Conservation (phyloP, 2,329 filamentous ascomycete genomes). For the Chaetomium globosum region DNA sequence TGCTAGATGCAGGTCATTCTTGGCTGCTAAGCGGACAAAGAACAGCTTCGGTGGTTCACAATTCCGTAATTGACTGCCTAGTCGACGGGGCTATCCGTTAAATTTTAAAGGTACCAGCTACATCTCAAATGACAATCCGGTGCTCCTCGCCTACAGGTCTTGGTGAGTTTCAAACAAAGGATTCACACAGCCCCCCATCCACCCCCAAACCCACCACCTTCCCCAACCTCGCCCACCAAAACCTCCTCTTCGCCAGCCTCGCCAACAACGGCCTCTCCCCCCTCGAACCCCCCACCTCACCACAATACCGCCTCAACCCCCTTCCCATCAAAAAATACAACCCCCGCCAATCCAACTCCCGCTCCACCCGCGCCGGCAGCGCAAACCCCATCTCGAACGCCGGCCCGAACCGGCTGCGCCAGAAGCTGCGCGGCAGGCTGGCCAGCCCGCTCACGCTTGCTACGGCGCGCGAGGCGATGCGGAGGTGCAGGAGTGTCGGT, state of each 20-base stretch:
- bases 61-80: background rate
- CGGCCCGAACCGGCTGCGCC: background rate
- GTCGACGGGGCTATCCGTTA: no score
- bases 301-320: constrained; percentile 5
- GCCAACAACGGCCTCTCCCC: background rate
- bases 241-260: background rate
- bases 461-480: background rate
- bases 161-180: no score
- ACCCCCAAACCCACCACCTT: background rate
- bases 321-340: constrained; percentile 22
- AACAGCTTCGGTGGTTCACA: background rate
- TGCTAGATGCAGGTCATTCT: background rate
- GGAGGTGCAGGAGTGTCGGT: background rate
- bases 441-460: background rate
- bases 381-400: background rate
- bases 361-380: no score
- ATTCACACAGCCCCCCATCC: background rate
- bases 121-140: no score
- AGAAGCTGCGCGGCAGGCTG: background rate
- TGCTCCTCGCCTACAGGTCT: no score
- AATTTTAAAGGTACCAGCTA: no score
- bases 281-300: background rate
- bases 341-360: constrained; percentile 20
- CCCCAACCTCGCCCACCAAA: background rate
- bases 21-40: background rate